These are phyloP conservation scores for Candida ponderosae DNA, from an alignment of 805 yeast species.

Conservation along the genomic window DNA sequence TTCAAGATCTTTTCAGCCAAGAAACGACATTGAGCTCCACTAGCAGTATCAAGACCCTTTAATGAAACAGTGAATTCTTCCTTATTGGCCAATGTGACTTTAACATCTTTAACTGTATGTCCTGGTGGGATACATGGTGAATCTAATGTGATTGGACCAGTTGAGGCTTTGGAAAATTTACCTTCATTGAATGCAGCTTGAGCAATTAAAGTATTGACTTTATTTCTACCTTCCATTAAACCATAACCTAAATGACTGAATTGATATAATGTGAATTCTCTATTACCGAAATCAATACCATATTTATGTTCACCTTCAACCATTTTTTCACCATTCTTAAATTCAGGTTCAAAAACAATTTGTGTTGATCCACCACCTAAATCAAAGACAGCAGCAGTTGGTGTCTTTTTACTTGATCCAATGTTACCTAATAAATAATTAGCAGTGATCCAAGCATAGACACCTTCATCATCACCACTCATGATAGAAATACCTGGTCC, in stretches of 20 bases:
- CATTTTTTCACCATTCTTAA: slow-evolving; percentile 51
- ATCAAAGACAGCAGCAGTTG: slow-evolving; percentile 96
- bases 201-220: slow-evolving; percentile 63
- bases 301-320: slow-evolving; percentile 85
- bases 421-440: slow-evolving; percentile 91
- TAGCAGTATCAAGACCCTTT: slow-evolving; percentile 54
- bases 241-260: slow-evolving; percentile 96
- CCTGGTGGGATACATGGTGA: slow-evolving; percentile 92
- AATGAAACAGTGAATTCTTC: slow-evolving; percentile 47
- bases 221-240: slow-evolving; percentile 86
- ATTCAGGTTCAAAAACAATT: slow-evolving; percentile 94
- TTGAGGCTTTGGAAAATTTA: slow-evolving; percentile 28
- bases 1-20: slow-evolving; percentile 76
- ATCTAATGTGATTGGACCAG: slow-evolving; percentile 38
- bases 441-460: slow-evolving; percentile 97
- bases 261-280: slow-evolving; percentile 78
- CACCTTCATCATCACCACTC: slow-evolving; percentile 98
- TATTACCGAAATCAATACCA: slow-evolving; percentile 70
- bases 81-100: slow-evolving; percentile 46
- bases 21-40: slow-evolving; percentile 80
- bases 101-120: slow-evolving; percentile 45
- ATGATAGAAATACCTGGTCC: slow-evolving; percentile 85
- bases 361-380: slow-evolving; percentile 99
- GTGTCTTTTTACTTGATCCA: slow-evolving; percentile 61
- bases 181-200: slow-evolving; percentile 36